Evolutionary conservation across 225 moss, liverwort and hornwort genomes (phyloP).

Genomic region (Pleurozium schreberi): DNA sequence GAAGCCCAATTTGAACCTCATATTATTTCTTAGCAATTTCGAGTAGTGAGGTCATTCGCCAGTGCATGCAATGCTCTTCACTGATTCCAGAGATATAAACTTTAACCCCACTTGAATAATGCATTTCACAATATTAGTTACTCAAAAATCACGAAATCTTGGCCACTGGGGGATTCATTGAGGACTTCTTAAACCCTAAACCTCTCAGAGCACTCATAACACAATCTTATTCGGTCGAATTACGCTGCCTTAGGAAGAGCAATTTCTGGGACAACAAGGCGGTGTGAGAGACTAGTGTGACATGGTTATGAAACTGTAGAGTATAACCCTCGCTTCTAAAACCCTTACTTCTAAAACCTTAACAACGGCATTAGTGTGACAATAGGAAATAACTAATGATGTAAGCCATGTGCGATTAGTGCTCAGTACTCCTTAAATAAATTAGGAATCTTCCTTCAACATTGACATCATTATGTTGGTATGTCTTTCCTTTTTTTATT

Average conservation of each 20-base stretch:
- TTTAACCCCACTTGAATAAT: not conserved
- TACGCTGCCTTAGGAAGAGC: not conserved
- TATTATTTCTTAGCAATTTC: not conserved
- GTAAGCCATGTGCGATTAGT: too few species aligned
- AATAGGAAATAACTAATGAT: too few species aligned
- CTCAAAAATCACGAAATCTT: not conserved
- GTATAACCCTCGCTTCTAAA: not conserved
- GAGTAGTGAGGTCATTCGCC: not conserved
- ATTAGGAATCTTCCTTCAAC: too few species aligned
- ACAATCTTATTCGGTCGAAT: not conserved
- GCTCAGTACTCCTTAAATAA: too few species aligned
- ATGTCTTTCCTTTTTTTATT: too few species aligned
- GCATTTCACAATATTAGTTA: not conserved
- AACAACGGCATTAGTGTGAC: not conserved
- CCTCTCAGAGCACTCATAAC: not conserved
- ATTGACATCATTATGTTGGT: too few species aligned
- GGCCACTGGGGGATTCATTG: not conserved
- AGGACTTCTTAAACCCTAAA: slow-evolving; percentile 22
- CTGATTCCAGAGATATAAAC: not conserved
- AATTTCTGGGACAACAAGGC: not conserved
- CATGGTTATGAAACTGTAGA: not conserved
- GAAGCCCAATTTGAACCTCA: not conserved
- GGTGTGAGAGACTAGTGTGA: not conserved
- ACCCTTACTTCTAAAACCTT: not conserved
- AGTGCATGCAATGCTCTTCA: not conserved